Conservation (phyloP, 2,329 filamentous ascomycete species). For the Corniculantispora saksenae region DNA sequence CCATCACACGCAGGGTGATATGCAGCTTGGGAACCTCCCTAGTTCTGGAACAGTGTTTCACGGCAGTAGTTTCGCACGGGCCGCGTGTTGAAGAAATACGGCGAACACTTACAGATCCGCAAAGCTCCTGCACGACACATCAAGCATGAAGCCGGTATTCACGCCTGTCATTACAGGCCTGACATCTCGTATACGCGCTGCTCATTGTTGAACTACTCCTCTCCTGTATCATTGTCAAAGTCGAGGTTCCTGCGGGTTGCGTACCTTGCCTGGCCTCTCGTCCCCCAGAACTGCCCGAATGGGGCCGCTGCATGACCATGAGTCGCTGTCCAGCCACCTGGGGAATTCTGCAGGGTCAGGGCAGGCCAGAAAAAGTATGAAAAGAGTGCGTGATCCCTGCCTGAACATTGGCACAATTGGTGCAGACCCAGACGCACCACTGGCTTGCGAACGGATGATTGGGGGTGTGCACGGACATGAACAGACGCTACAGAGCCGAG, state of each 20-base stretch:
- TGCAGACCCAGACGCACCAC: background rate
- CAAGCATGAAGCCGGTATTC: background rate
- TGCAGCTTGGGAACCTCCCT: background rate
- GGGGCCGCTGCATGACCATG: background rate
- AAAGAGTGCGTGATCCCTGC: background rate
- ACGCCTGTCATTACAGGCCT: background rate
- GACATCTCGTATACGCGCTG: background rate
- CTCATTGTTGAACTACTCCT: background rate
- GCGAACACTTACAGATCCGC: background rate
- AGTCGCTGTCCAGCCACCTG: background rate
- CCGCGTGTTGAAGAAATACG: constrained; percentile 8
- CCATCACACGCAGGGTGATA: background rate
- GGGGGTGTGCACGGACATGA: constrained; percentile 2
- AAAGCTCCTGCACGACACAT: background rate
- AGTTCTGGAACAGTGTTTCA: constrained; percentile 3
- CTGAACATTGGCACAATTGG: background rate
- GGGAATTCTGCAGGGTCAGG: background rate
- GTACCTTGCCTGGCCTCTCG: background rate
- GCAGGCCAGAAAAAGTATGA: background rate
- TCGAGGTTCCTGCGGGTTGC: background rate
- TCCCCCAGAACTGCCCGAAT: background rate
- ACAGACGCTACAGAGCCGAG: background rate
- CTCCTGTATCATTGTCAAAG: background rate
- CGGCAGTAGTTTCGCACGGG: background rate
- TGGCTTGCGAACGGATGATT: background rate